These are phyloP conservation scores for Nepenthes alata DNA, from an alignment of 179 eudicot genomes.

Conservation along the genomic window DNA sequence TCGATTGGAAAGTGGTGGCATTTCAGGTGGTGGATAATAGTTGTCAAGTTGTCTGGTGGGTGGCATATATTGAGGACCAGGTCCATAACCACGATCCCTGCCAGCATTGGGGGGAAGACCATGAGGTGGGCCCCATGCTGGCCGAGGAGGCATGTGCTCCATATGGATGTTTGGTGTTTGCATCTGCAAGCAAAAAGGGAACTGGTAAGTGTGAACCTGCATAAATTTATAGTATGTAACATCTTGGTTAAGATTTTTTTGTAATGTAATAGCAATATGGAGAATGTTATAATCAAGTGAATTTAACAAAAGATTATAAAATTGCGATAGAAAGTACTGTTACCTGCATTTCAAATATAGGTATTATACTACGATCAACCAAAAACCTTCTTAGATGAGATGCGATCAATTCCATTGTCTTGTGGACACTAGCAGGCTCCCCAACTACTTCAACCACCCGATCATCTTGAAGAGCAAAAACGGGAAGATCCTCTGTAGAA, in stretches of 20 bases:
- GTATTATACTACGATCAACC: conserved; percentile 70
- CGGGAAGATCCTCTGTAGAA: conserved; percentile 61
- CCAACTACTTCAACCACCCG: conserved; percentile 80
- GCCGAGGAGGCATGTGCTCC: conserved; percentile 53
- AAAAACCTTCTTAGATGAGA: conserved; percentile 70
- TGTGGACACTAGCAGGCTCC: conserved; percentile 58
- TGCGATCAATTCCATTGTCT: conserved; percentile 66
- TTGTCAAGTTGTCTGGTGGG: conserved; percentile 59
- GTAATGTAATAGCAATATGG: no score
- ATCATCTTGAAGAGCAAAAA: conserved; percentile 77
- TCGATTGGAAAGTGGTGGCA: conserved; percentile 38
- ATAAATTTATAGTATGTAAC: not conserved
- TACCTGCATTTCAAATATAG: conserved; percentile 69
- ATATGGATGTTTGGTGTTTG: conserved; percentile 42
- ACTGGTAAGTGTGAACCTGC: not conserved
- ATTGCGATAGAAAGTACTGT: not conserved
- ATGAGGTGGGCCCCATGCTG: conserved; percentile 67
- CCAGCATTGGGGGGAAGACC: conserved; percentile 43
- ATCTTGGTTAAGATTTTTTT: not conserved
- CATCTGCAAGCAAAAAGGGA: conserved; percentile 34
- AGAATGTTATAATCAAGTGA: no score
- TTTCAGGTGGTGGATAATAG: conserved; percentile 55
- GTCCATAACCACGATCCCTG: conserved; percentile 48
- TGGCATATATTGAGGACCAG: conserved; percentile 44
- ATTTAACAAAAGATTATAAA: no score